These are phyloP conservation scores for Rutstroemia sp. DNA, from an alignment of 2,329 filamentous ascomycete genomes.

Conservation along the genomic window DNA sequence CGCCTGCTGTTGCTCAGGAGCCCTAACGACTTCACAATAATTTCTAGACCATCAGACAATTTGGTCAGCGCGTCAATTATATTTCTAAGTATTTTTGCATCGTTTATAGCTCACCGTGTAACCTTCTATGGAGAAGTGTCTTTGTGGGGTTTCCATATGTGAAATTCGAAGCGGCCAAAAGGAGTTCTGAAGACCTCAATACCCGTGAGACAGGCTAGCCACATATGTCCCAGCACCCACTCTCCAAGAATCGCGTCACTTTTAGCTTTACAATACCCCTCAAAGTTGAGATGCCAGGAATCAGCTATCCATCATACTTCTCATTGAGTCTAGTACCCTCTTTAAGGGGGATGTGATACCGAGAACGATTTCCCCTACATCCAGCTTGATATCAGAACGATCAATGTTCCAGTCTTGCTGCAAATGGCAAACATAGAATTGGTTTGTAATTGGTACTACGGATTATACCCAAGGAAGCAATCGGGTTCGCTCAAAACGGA, in stretches of 20 bases:
- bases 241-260: no score
- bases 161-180: slow-evolving; percentile 18
- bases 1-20: slow-evolving; percentile 13
- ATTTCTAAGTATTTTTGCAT: slow-evolving; percentile 16
- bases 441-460: slow-evolving; percentile 8
- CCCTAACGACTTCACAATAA: slow-evolving; percentile 15
- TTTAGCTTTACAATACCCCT: not conserved
- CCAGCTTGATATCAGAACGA: slow-evolving; percentile 2
- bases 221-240: no score
- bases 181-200: slow-evolving; percentile 15
- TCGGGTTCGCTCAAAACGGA: slow-evolving; percentile 7
- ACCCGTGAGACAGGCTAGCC: no score
- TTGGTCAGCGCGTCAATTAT: slow-evolving; percentile 15
- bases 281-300: not conserved
- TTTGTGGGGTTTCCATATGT: slow-evolving; percentile 17
- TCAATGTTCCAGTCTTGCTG: slow-evolving; percentile 12
- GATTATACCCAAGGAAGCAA: slow-evolving; percentile 15
- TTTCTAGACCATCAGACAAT: slow-evolving; percentile 22
- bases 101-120: slow-evolving; percentile 20
- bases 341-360: slow-evolving; percentile 10
- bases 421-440: not conserved
- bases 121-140: slow-evolving; percentile 17
- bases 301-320: not conserved
- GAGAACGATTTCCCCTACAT: slow-evolving; percentile 4
- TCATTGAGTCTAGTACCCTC: slow-evolving; percentile 5